Conservation (phyloP, 1,139 yeast species). For the Suhomyces terraborum region DNA sequence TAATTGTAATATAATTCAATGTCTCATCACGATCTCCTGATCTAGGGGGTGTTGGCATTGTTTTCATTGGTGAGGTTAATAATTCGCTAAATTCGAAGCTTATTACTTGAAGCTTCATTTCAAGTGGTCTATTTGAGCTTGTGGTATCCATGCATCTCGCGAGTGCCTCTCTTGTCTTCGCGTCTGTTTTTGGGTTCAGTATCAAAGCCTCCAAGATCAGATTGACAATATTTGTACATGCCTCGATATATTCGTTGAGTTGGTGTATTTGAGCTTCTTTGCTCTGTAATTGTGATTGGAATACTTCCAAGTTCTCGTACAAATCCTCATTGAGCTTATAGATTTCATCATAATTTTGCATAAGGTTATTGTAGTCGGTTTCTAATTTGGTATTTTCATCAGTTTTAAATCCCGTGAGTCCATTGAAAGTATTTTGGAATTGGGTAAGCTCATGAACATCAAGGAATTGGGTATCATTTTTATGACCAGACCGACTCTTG, state of each 20-base stretch:
- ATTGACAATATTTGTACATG: constrained; percentile 23
- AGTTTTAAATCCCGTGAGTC: constrained; percentile 17
- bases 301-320: constrained; percentile 38
- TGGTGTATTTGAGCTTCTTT: constrained; percentile 27
- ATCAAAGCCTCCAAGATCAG: constrained; percentile 28
- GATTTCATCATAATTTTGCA: constrained; percentile 39
- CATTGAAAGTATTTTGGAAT: constrained; percentile 27
- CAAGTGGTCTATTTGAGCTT: constrained; percentile 20
- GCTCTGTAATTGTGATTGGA: constrained; percentile 32
- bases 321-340: constrained; percentile 42
- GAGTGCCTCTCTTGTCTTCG: constrained; percentile 23
- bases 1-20: constrained; percentile 20
- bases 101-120: constrained; percentile 29
- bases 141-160: constrained; percentile 20
- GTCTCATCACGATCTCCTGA: constrained; percentile 21
- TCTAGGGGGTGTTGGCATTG: constrained; percentile 21
- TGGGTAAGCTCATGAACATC: constrained; percentile 28
- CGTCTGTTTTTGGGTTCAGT: constrained; percentile 23
- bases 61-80: constrained; percentile 10
- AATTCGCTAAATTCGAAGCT: constrained; percentile 25
- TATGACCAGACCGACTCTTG: constrained; percentile 18
- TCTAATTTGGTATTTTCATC: constrained; percentile 17
- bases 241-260: constrained; percentile 20
- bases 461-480: constrained; percentile 11
- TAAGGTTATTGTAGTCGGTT: constrained; percentile 23